Percentiles rank a stretch among this genome's conserved stretches.
Evolutionary conservation across 163 green algal species (phyloP).

Genomic region (Chlamydomonas reinhardtii): DNA sequence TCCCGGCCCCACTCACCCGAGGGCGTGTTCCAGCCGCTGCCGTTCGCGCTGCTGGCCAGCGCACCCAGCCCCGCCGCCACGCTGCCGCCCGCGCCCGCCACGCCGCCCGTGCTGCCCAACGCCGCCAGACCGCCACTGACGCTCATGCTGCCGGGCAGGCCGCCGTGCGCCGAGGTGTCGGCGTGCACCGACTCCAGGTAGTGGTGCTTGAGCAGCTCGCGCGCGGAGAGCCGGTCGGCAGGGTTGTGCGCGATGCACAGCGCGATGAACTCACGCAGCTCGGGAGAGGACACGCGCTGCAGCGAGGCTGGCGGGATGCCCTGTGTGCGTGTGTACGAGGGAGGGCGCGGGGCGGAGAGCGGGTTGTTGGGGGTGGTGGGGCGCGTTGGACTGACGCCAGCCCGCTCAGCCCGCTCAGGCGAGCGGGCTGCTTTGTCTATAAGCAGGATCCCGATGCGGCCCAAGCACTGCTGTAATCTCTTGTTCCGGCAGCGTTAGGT

Average conservation of each 20-base stretch:
- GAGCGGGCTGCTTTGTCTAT: no score
- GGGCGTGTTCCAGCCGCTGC: conserved; percentile 37
- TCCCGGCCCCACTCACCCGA: neutral
- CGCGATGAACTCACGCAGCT: conserved; percentile 58
- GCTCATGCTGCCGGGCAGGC: neutral
- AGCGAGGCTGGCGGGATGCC: conserved; percentile 60
- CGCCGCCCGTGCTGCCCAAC: neutral
- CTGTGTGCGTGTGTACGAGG: conserved; percentile 7
- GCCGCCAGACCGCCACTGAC: neutral
- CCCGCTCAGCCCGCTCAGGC: no score
- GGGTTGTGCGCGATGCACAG: conserved; percentile 85
- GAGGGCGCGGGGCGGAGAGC: no score
- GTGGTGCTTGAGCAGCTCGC: conserved; percentile 93
- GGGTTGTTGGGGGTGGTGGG: neutral
- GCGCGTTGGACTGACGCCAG: no score
- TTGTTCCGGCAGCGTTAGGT: no score
- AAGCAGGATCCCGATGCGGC: no score
- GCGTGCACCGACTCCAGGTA: conserved; percentile 83
- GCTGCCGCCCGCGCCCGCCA: no score
- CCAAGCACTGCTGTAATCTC: no score
- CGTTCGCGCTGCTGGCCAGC: neutral
- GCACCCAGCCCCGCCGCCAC: no score
- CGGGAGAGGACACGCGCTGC: conserved; percentile 23
- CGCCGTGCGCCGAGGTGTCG: conserved; percentile 1
- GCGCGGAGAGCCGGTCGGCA: conserved; percentile 78